These are phyloP conservation scores for Yarrowia osloensis DNA, from an alignment of 805 yeast genomes.

Conservation along the genomic window DNA sequence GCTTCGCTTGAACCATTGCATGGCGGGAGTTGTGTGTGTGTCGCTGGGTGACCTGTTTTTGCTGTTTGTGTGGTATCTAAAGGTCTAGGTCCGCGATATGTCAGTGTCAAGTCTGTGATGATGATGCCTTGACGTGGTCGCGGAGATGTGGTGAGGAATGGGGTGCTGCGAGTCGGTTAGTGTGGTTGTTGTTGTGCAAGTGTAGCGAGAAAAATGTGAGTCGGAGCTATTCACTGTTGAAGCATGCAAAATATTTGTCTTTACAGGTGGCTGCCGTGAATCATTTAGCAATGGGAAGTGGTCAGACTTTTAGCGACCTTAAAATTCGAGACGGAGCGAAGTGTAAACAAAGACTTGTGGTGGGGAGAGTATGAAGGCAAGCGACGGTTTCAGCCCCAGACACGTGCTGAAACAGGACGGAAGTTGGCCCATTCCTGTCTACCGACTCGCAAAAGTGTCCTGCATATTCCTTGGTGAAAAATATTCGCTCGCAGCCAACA, in stretches of 20 bases:
- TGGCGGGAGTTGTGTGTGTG: background rate
- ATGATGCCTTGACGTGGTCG: background rate
- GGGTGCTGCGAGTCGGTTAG: background rate
- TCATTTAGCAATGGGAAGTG: slow-evolving; percentile 14
- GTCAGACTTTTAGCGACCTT: slow-evolving; percentile 15
- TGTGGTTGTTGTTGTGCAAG: background rate
- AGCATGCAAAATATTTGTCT: slow-evolving; percentile 11
- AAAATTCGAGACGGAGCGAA: slow-evolving; percentile 5
- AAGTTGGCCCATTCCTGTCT: background rate
- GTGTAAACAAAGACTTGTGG: slow-evolving; percentile 15
- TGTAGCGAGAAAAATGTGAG: background rate
- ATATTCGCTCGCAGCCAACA: too few species aligned
- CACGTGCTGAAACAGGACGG: background rate
- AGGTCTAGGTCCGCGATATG: background rate
- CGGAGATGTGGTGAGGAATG: background rate
- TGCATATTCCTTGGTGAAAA: background rate
- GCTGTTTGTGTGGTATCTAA: background rate
- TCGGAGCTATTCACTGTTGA: background rate
- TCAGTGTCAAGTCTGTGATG: background rate
- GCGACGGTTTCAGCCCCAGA: background rate
- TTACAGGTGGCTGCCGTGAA: background rate
- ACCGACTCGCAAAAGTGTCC: background rate
- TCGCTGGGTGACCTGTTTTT: background rate
- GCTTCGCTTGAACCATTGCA: slow-evolving; percentile 23
- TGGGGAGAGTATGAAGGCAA: slow-evolving; percentile 10